Evolutionary conservation across 805 yeast species (phyloP), one percentile per base, ranked within the genome.

Genomic region (Yamadazyma insecticola): DNA sequence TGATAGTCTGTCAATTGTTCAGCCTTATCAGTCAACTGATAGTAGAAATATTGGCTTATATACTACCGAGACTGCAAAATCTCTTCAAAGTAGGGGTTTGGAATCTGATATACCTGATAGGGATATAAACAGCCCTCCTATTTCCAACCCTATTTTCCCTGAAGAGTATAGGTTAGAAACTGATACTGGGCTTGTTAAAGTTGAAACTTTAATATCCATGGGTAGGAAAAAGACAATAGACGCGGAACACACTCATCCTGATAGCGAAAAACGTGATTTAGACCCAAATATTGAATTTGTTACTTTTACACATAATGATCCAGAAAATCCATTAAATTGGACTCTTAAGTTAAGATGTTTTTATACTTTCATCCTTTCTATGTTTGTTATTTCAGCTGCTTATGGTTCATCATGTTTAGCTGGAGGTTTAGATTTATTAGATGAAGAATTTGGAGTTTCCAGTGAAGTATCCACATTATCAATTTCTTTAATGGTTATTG

Each of bases 321-420:
- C 95, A 0, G 90, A 76, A 46, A 89, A 89, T 57, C 97, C 97
- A 17, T 81, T 79, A 50, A 88, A 88, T 56, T 88, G 97, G 97
- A 60, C 72, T 16, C 33, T 62, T 19, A 43, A 45, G 41, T 33
- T 54, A 14, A 74, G 76, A 51, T 78, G 89, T 85, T 3, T 55
- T 1, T 84, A 81, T 51, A 87, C 97, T 0, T 51, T 81, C 18
- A 41, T 78, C 7, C 63, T 85, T 15, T 78, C 96, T 2, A 43
- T 76, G 19, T 68, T 84, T 40, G 96, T 89, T 30, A 79, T 89
- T 35, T 74, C 87, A 48, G 96, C 90, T 18, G 97, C 97, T 2
- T 88, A 85, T 54, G 96, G 96, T 24, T 85, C 96, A 4, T 82
- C 96, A 2, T 82, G 90, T 52, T 81, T 86, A 47, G 81, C 95